Evolutionary conservation across 2,329 filamentous ascomycete genomes (phyloP), one percentile per base, ranked within the genome.

Genomic region (Dactylonectria macrodidyma): DNA sequence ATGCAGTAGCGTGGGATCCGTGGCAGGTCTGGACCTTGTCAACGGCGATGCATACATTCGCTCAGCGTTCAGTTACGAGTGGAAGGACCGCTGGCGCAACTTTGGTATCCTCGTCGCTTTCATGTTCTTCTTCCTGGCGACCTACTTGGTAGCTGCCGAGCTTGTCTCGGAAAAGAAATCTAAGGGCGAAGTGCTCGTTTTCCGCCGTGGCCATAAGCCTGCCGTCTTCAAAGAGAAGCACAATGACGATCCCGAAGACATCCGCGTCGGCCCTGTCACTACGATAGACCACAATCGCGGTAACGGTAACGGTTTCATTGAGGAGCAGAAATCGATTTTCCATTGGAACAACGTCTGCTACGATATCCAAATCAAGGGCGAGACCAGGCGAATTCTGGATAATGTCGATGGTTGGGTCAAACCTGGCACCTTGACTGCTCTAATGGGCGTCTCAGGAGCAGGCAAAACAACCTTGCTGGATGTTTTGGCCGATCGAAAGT

Each of bases 351-450:
- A 95, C 71, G 90, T 96, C 0, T 93, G 91, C 81, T 97, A 87
- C 71, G 85, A 89, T 59, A 83, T 89, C 79, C 91, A 92, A 77
- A 93, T 96, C 80, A 95, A 95, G 83, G 85, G 85, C 8, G 89
- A 95, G 71, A 82, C 85, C 1, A 87, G 93, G 10, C 89, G 91
- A 24, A 91, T 97, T 74, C 84, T 97, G 47, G 91, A 97, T 72
- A 85, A 95, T 66, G 92, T 97, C 6, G 92, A 95, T 75, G 94
- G 94, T 38, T 97, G 93, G 92, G 93, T 97, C 70, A 95, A 95
- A 79, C 94, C 94, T 1, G 94, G 94, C 52, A 96, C 93, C 16
- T 81, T 96, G 67, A 97, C 94, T 5, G 94, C 93, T 55, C 85
- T 96, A 1, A 97, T 97, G 94, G 92, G 77, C 81, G 93, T 94